Percentiles rank a stretch among this genome's conserved stretches.
phyloP scores from a whole-genome alignment of 371 early-diverging fungal species.

The Zancudomyces culisetae region DNA sequence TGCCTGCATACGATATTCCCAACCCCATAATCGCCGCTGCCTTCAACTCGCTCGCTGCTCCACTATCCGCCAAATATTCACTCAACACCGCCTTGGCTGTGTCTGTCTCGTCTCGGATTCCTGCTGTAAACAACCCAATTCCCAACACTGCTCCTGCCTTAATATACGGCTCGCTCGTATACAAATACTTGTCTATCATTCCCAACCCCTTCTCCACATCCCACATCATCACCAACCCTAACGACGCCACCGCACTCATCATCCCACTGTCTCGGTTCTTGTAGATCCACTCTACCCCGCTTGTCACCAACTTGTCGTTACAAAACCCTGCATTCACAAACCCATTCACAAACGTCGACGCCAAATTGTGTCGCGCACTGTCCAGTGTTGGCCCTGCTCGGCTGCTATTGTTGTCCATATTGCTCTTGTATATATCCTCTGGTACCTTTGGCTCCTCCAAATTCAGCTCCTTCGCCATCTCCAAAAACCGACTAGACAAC shows the following conservation, averaged over 20 bases:
- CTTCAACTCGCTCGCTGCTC: slow-evolving; percentile 14
- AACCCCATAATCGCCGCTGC: slow-evolving; percentile 37
- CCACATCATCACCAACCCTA: slow-evolving; percentile 85
- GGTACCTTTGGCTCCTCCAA: slow-evolving; percentile 89
- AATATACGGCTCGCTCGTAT: slow-evolving; percentile 69
- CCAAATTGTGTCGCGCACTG: slow-evolving; percentile 85
- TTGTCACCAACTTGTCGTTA: slow-evolving; percentile 76
- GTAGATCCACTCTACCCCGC: slow-evolving; percentile 83
- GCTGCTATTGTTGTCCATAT: slow-evolving; percentile 75
- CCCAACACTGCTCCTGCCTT: slow-evolving; percentile 93
- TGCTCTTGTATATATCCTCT: slow-evolving; percentile 92
- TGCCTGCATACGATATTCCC: slow-evolving; percentile 89
- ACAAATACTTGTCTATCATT: slow-evolving; percentile 83
- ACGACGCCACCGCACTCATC: slow-evolving; percentile 85
- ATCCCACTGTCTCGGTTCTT: slow-evolving; percentile 94
- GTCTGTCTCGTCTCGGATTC: slow-evolving; percentile 80
- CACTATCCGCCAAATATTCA: slow-evolving; percentile 53
- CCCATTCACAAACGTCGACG: slow-evolving; percentile 92
- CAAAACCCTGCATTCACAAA: slow-evolving; percentile 95
- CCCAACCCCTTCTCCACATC: slow-evolving; percentile 77
- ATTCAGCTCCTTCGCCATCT: slow-evolving; percentile 80
- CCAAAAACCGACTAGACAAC: slow-evolving; percentile 65
- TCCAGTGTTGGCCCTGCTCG: slow-evolving; percentile 43
- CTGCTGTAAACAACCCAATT: slow-evolving; percentile 76
- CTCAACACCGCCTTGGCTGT: slow-evolving; percentile 79